phyloP scores from a whole-genome alignment of 768 basidiomycete species.

The Mycena chlorophos region DNA sequence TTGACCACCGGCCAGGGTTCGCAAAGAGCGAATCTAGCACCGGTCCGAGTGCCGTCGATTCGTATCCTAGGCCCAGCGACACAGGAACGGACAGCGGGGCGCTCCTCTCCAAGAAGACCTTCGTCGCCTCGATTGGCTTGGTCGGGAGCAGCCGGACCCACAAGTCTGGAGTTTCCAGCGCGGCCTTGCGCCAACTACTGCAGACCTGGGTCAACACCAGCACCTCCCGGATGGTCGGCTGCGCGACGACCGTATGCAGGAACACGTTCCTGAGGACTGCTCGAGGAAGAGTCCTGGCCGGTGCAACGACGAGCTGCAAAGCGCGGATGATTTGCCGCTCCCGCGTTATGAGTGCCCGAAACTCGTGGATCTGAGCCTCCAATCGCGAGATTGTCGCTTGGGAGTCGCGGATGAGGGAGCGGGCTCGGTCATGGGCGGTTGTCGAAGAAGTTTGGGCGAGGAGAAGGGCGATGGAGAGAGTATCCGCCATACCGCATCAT shows the following conservation, averaged over 20 bases:
- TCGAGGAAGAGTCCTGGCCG: conserved; percentile 7
- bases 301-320: conserved; percentile 4
- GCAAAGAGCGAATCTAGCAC: conserved; percentile 8
- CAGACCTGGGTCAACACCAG: conserved; percentile 14
- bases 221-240: conserved; percentile 2
- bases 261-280: conserved; percentile 10
- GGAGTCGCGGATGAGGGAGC: conserved; percentile 7
- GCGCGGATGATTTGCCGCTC: conserved; percentile 8
- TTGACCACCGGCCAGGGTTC: conserved; percentile 5
- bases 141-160: conserved; percentile 8
- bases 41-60: neutral
- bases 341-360: conserved; percentile 4
- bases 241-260: neutral
- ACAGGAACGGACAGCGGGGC: conserved; percentile 10
- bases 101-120: conserved; percentile 8
- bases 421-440: conserved; percentile 6
- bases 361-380: conserved; percentile 12
- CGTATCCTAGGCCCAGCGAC: conserved; percentile 9
- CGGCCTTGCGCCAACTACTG: conserved; percentile 7
- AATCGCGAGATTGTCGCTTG: conserved; percentile 4
- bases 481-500: conserved; percentile 4
- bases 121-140: conserved; percentile 1
- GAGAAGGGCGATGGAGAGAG: conserved; percentile 12
- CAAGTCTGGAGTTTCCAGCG: conserved; percentile 6
- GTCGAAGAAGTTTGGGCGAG: conserved; percentile 8